phyloP scores from a whole-genome alignment of 2,329 filamentous ascomycete species.

The Monilinia vaccinii-corymbosi region DNA sequence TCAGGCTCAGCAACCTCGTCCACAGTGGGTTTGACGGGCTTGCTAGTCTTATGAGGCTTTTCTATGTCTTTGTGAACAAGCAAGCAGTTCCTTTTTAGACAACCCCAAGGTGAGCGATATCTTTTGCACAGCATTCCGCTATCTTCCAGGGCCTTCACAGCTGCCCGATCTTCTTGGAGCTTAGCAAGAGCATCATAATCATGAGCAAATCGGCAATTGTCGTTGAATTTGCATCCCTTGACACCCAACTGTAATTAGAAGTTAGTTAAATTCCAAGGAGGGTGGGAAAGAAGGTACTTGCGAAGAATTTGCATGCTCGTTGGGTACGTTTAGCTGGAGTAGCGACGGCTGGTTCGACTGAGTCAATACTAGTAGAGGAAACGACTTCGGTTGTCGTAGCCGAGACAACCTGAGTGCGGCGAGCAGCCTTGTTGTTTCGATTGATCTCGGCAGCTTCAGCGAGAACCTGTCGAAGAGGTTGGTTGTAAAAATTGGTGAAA shows the following conservation, averaged over 20 bases:
- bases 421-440: too few species aligned
- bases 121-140: background rate
- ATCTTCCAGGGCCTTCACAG: background rate
- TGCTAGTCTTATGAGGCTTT: background rate
- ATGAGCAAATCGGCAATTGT: background rate
- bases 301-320: background rate
- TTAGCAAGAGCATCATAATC: background rate
- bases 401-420: background rate
- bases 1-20: background rate
- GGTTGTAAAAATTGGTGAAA: background rate
- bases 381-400: background rate
- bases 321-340: too few species aligned
- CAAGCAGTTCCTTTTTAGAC: background rate
- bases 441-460: background rate
- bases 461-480: background rate
- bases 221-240: background rate
- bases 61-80: background rate
- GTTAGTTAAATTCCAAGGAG: background rate
- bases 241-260: background rate
- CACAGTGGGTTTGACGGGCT: background rate
- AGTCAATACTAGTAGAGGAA: background rate
- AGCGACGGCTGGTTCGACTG: background rate
- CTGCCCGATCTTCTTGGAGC: background rate
- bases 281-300: background rate
- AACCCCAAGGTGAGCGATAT: background rate